Base-by-base conservation (phyloP, 352 stramenopile species). In the Globisporangium uncinulatum region DNA sequence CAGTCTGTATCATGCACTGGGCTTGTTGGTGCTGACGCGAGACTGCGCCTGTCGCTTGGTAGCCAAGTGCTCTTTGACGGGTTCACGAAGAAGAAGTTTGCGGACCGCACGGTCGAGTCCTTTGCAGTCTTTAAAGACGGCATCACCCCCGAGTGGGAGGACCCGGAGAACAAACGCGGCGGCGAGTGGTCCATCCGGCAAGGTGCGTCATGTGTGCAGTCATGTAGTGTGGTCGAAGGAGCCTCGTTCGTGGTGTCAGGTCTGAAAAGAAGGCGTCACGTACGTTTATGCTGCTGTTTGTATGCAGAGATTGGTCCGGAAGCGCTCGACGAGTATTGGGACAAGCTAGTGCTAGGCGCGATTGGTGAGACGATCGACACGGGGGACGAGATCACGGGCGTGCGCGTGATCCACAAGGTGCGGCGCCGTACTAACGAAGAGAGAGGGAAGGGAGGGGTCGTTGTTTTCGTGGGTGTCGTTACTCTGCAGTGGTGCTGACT, bases 41-140 rank as follows among this genome's bases (percentile, higher is more conserved):
- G 32, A 7, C 54, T n/a, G n/a, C 13, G 4, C 6, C 14, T 39
- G n/a, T 8, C 14, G 14, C 42, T 19, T 11, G 9, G 7, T 24
- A 91, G 81, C 51, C 76, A 92, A 54, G 81, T 89, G 59, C 68
- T 94, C 21, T 89, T 89, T 56, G 83, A 94, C 55, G 83, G 83
- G 37, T 89, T 89, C 56, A 85, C 73, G 43, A 78, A 81, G 48
- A 98, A 97, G 74, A 92, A 95, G 67, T 88, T 98, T 45, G 73
- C 79, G n/a, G 80, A 94, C 57, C 91, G 92, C 51, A 87, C 87
- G 34, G 84, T 99, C 55, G 92, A 98, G 69, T 95, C 95, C 56
- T 98, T 98, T 58, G 91, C 83, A 19, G 74, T 97, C 34, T 97
- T 97, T 71, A 95, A 94, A 58, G 83, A 94, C 17, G 89, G 89